Conservation (phyloP, 371 early-diverging fungal genomes). For the Rhizomucor pusillus region DNA sequence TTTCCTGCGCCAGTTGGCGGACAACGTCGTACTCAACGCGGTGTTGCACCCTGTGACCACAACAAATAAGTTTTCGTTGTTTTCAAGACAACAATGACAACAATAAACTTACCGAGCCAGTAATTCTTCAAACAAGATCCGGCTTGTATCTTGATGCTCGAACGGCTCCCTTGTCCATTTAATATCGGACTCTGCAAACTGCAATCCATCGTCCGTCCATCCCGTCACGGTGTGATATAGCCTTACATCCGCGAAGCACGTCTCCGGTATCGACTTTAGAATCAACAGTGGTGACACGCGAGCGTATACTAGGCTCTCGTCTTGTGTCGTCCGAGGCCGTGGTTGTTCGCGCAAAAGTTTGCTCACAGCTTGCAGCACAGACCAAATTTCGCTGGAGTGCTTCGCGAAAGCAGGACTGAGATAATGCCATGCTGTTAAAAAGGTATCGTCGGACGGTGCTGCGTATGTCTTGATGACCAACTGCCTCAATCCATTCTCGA, state of each 20-base stretch:
- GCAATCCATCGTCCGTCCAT: neutral
- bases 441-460: neutral
- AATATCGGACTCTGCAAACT: neutral
- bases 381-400: no score
- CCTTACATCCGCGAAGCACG: neutral
- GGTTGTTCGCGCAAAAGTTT: neutral
- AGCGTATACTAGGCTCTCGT: neutral
- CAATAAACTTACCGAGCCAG: neutral
- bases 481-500: conserved; percentile 2
- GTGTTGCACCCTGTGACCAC: no score
- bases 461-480: conserved; percentile 6
- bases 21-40: no score
- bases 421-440: conserved; percentile 5
- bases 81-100: no score
- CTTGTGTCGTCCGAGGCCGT: neutral
- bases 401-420: neutral
- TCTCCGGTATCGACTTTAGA: neutral
- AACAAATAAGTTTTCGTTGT: no score
- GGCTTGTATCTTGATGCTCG: neutral
- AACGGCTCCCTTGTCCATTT: neutral
- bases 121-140: neutral
- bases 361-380: neutral
- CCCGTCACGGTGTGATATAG: neutral
- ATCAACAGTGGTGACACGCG: neutral
- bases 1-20: no score